Evolutionary conservation across 768 basidiomycete genomes (phyloP), one percentile per base, ranked within the genome.

Genomic region (Grammothele lineata): DNA sequence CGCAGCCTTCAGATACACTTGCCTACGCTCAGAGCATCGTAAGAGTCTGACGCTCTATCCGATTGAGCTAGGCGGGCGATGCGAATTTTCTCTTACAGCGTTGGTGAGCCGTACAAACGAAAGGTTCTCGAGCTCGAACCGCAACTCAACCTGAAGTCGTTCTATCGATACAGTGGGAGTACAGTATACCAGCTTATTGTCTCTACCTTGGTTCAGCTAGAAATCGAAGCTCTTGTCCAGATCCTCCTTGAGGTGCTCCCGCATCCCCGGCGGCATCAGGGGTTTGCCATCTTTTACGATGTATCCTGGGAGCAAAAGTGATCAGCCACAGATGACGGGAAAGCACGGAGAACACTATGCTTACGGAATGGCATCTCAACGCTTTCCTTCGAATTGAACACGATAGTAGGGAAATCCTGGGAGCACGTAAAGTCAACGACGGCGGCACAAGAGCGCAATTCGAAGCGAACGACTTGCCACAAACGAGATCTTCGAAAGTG

Each of bases 341-440:
- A 26, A 18, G n/a, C 9, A n/a, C n/a, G 32, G 12, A 17, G 3
- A 15, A 32, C 14, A 8, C 14, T 3, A 19, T 8, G 1, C 87
- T 62, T 57, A 89, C 92, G 72, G 73, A 99, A 99, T 0, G 96
- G 96, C 96, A 99, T 99, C 68, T 97, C 92, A 5, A 98, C 92
- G 36, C 87, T 87, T 64, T 99, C 96, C 57, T 81, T 83, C 4
- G 77, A 63, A 57, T 87, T 88, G 73, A 98, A 97, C 15, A 56
- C 68, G 60, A 99, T 95, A 0, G 92, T 95, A 0, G 96, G 96
- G 64, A 81, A 81, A 57, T 92, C 87, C 90, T 95, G 47, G 19
- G 17, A 11, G 5, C 3, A 12, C 14, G 14, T 24, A 17, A 8
- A 17, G 1, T 26, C 18, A 40, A 14, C 27, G 35, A 6, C 4